Conservation (phyloP, 2,329 filamentous ascomycete species). For the Sordariomycetes sp. region DNA sequence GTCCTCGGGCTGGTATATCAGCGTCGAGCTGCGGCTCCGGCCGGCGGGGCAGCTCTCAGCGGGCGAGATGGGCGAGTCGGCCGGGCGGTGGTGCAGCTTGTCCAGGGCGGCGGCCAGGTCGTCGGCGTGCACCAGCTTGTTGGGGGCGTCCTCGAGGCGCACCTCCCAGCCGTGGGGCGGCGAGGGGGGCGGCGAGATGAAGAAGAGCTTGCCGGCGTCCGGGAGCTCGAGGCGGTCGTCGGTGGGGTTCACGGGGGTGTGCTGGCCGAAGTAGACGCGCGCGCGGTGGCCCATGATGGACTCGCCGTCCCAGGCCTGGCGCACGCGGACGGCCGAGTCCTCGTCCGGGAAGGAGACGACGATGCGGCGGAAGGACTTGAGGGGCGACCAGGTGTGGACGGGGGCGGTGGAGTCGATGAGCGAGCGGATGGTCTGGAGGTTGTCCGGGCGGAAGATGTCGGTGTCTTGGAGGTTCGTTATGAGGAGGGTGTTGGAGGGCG, state of each 20-base stretch:
- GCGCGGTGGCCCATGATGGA: conserved; percentile 58
- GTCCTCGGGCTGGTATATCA: conserved; percentile 54
- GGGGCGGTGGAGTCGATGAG: conserved; percentile 60
- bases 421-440: conserved; percentile 62
- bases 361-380: conserved; percentile 76
- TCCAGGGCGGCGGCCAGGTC: conserved; percentile 57
- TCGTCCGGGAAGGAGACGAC: conserved; percentile 66
- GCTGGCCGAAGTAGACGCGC: conserved; percentile 58
- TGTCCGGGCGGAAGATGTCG: conserved; percentile 64
- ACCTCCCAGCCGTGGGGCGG: conserved; percentile 62
- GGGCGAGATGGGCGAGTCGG: conserved; percentile 27
- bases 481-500: conserved; percentile 73
- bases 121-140: conserved; percentile 59
- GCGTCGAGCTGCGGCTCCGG: conserved; percentile 52
- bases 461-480: conserved; percentile 69
- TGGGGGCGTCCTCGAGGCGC: conserved; percentile 57
- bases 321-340: conserved; percentile 59
- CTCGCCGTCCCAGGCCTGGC: conserved; percentile 65
- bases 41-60: conserved; percentile 21
- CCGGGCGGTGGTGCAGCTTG: conserved; percentile 40
- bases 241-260: conserved; percentile 41
- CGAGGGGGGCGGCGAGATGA: conserved; percentile 59
- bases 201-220: conserved; percentile 61
- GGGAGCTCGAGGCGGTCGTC: conserved; percentile 54
- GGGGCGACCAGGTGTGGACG: conserved; percentile 67